A percentile compares a stretch with the other conserved stretches of the same genome.
phyloP scores from a whole-genome alignment of 345 rosid species.

The Bruguiera parviflora region DNA sequence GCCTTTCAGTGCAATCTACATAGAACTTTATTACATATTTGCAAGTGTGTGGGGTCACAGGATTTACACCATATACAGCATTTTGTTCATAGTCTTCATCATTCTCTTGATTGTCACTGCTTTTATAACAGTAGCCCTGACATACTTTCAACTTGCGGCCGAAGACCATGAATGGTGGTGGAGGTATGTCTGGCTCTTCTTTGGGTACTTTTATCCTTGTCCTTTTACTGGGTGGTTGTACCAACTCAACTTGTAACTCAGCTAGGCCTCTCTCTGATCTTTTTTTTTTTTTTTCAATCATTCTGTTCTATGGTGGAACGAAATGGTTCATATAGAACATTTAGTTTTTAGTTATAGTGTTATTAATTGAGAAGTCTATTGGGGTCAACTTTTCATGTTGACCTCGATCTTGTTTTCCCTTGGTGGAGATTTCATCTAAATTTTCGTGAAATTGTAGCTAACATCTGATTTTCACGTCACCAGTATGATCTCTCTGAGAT shows the following conservation, averaged over 20 bases:
- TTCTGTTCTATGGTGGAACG: too few relatives aligned
- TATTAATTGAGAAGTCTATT: too few relatives aligned
- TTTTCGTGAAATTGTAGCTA: not conserved
- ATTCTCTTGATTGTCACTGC: conserved; percentile 34
- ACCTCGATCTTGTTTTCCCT: not conserved
- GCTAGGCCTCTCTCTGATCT: too few relatives aligned
- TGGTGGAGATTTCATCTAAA: not conserved
- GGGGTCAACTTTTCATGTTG: too few relatives aligned
- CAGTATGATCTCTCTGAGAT: not conserved
- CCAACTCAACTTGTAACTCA: too few relatives aligned
- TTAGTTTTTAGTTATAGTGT: too few relatives aligned
- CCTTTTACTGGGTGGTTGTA: too few relatives aligned
- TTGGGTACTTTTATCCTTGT: not conserved
- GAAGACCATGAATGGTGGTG: conserved; percentile 40
- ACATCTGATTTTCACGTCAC: not conserved
- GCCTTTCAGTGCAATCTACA: conserved; percentile 35
- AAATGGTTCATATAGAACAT: too few relatives aligned
- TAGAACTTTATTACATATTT: conserved; percentile 33
- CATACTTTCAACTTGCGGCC: conserved; percentile 37
- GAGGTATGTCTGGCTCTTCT: conserved; percentile 20
- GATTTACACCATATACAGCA: conserved; percentile 34
- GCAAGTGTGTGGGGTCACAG: conserved; percentile 39
- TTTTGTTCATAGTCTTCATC: conserved; percentile 32
- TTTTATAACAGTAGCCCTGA: conserved; percentile 35
- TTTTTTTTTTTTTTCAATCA: too few relatives aligned